Base-by-base conservation (phyloP, 1,284 basidiomycete species). In the Xanthoconium separans region DNA sequence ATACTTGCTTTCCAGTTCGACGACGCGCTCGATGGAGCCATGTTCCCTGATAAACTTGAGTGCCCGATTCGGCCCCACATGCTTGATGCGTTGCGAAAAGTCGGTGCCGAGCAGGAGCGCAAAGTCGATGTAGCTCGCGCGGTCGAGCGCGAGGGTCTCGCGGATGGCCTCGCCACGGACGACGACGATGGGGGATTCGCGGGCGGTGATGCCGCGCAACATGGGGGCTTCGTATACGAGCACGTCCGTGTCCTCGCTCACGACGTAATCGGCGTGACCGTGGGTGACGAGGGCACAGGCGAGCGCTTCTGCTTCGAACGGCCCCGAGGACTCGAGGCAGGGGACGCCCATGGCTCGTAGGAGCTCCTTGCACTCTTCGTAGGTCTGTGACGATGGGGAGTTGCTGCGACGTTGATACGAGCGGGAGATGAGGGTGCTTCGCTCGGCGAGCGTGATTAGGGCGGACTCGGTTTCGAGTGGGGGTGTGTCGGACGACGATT, bases 241-340 rank as follows among this genome's bases (percentile, higher is more conserved):
- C 9, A 92, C 89, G 61, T 92, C 89, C 16, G 90, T 91, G 69
- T 95, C 93, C 72, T 95, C 93, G 54, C 89, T 94, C 2, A 83
- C 90, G 16, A 95, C 93, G 64, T 82, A 93, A 69, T 95, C 91
- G 0, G 89, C 93, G 40, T 79, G 62, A 0, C 93, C 92, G 16
- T 81, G 73, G 13, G 83, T 61, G 8, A 91, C 91, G 43, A 95
- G 74, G 4, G 87, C 79, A 2, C 88, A 80, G 1, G 91, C 92
- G 22, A 95, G 71, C 1, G 89, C 91, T 70, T 95, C 93, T 0
- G 88, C 93, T 66, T 95, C 93, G 58, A 80, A 86, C 0, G 85
- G 81, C 0, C 85, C 84, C 1, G 73, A 71, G 7, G 87, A 75
- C 12, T 87, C 80, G 31, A 94, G 66, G 61, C 85, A 87, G 0